Conservation (phyloP, 176 grass and related monocot species). For the Avena insularis region DNA sequence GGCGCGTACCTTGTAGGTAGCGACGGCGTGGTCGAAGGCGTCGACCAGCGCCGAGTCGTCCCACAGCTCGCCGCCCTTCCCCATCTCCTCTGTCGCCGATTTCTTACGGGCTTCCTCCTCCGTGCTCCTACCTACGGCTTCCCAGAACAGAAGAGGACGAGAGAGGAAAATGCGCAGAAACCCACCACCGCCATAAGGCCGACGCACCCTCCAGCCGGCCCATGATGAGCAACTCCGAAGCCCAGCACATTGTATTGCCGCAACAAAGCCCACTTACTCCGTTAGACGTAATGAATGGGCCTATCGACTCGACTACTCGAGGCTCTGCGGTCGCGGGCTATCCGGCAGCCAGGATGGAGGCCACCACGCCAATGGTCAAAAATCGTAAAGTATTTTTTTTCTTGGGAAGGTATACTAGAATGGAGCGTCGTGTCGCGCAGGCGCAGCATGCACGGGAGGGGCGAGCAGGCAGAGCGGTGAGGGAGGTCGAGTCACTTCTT, state of each 20-base stretch:
- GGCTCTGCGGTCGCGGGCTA: not conserved
- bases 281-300: not conserved
- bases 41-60: conserved; percentile 77
- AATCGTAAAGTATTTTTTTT: no score
- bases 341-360: not conserved
- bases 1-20: conserved; percentile 63
- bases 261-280: not conserved
- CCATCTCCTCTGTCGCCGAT: conserved; percentile 49
- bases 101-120: not conserved
- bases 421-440: not conserved
- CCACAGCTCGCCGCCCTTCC: conserved; percentile 76
- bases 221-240: not conserved
- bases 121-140: not conserved
- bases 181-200: not conserved
- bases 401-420: not conserved
- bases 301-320: not conserved
- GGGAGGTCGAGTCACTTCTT: conserved; percentile 57
- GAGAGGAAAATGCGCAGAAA: not conserved
- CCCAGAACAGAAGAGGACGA: not conserved
- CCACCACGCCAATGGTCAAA: not conserved
- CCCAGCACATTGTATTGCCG: not conserved
- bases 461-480: not conserved
- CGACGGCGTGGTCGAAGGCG: conserved; percentile 77
- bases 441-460: not conserved
- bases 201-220: not conserved